Conservation (phyloP, 768 basidiomycete species). For the Tubosaeta sp. region DNA sequence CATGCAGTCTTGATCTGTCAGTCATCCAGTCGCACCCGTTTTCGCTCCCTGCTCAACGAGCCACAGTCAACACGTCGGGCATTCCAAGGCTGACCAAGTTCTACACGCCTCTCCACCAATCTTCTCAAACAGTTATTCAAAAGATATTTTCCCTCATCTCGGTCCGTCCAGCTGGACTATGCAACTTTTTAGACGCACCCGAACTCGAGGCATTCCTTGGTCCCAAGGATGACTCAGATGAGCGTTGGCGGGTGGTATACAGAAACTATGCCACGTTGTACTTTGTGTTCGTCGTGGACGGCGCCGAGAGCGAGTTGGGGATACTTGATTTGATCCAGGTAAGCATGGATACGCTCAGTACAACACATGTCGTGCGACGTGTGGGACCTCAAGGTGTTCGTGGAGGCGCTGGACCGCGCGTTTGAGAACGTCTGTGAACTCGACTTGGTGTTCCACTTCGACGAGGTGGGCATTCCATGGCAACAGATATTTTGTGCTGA, state of each 20-base stretch:
- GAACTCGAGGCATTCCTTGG: slow-evolving; percentile 76
- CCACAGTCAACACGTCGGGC: slow-evolving; percentile 90
- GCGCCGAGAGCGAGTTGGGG: slow-evolving; percentile 94
- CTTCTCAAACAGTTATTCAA: slow-evolving; percentile 65
- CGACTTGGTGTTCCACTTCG: slow-evolving; percentile 97
- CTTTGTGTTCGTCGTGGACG: slow-evolving; percentile 96
- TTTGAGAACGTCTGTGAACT: slow-evolving; percentile 99
- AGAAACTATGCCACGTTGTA: slow-evolving; percentile 94
- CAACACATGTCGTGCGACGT: neutral
- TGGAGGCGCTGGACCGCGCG: slow-evolving; percentile 90
- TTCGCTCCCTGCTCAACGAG: slow-evolving; percentile 18
- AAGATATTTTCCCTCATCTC: slow-evolving; percentile 90
- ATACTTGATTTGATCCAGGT: slow-evolving; percentile 97
- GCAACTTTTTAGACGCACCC: slow-evolving; percentile 95
- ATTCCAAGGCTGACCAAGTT: slow-evolving; percentile 83
- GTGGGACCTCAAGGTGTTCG: slow-evolving; percentile 63
- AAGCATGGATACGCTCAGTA: slow-evolving; percentile 17
- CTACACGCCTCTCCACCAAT: slow-evolving; percentile 69
- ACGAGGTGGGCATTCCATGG: slow-evolving; percentile 60
- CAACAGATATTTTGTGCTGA: neutral
- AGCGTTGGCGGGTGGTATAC: slow-evolving; percentile 85
- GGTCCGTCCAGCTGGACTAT: slow-evolving; percentile 74
- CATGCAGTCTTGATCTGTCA: slow-evolving; percentile 84
- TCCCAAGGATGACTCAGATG: slow-evolving; percentile 44
- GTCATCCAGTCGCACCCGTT: slow-evolving; percentile 23